A percentile compares a stretch with the other conserved stretches of the same genome.
Conservation (phyloP, 306 rosid genomes). For the Myrica gale region DNA sequence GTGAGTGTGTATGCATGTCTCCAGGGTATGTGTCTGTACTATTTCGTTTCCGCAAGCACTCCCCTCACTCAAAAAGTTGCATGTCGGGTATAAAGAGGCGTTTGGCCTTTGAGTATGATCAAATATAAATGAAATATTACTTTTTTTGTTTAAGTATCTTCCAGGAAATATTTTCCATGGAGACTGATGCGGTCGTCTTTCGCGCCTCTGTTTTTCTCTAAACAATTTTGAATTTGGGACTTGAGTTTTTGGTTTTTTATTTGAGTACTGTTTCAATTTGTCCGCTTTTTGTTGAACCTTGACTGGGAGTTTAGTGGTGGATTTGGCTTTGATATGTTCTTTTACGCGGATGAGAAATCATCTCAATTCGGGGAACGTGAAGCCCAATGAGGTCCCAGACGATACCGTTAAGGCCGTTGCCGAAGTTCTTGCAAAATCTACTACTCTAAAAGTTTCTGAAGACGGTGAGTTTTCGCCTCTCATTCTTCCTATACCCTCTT, state of each 20-base stretch:
- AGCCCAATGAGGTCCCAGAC: constrained; percentile 47
- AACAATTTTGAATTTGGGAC: not conserved
- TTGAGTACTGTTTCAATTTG: not conserved
- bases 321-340: constrained; percentile 74
- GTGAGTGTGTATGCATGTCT: not conserved
- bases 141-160: not conserved
- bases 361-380: constrained; percentile 64
- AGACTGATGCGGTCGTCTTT: not conserved
- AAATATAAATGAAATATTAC: not conserved
- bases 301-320: constrained; percentile 56
- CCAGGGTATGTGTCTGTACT: not conserved
- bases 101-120: no score
- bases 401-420: constrained; percentile 69
- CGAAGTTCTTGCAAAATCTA: constrained; percentile 51
- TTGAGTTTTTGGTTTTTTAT: not conserved
- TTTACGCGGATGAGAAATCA: constrained; percentile 73
- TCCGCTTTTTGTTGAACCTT: constrained; percentile 39
- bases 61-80: not conserved
- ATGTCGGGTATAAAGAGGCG: no score
- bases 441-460: constrained; percentile 66
- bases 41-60: not conserved
- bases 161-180: not conserved
- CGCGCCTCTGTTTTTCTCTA: not conserved
- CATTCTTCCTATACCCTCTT: not conserved
- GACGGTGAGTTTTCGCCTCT: constrained; percentile 54